phyloP scores from a whole-genome alignment of 106 monocot species.

The Dendrobium chrysotoxum region DNA sequence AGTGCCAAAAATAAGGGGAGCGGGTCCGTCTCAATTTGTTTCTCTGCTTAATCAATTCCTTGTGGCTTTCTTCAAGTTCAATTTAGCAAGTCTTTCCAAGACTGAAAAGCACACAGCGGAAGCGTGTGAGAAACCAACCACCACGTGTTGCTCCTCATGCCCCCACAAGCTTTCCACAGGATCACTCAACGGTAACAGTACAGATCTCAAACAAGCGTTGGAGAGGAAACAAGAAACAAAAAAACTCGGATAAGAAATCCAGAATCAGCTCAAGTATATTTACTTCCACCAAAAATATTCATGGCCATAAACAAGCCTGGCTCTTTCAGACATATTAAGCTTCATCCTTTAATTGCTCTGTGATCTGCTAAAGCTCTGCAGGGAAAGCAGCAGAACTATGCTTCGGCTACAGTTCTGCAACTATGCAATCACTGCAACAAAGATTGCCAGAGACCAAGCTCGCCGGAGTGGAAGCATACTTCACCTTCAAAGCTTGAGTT shows the following conservation, averaged over 20 bases:
- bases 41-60: no score
- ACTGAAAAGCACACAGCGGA: not conserved
- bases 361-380: not conserved
- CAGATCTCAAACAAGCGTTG: not conserved
- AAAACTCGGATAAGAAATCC: constrained; percentile 14
- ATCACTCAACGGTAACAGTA: not conserved
- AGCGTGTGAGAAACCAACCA: not conserved
- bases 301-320: constrained; percentile 22
- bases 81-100: no score
- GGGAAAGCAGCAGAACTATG: constrained; percentile 15
- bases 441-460: not conserved
- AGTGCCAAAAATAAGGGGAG: no score
- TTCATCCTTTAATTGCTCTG: not conserved
- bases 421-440: constrained; percentile 7
- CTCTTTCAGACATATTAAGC: not conserved
- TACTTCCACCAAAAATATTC: constrained; percentile 44
- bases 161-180: not conserved
- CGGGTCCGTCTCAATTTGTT: no score
- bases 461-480: not conserved
- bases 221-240: not conserved
- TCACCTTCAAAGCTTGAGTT: constrained; percentile 8
- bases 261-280: constrained; percentile 6
- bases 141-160: not conserved
- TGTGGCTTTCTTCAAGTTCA: no score
- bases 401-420: constrained; percentile 32